Percentiles rank a stretch among this genome's conserved stretches.
Conservation (phyloP, 2,329 filamentous ascomycete genomes). For the Tolypocladium album region DNA sequence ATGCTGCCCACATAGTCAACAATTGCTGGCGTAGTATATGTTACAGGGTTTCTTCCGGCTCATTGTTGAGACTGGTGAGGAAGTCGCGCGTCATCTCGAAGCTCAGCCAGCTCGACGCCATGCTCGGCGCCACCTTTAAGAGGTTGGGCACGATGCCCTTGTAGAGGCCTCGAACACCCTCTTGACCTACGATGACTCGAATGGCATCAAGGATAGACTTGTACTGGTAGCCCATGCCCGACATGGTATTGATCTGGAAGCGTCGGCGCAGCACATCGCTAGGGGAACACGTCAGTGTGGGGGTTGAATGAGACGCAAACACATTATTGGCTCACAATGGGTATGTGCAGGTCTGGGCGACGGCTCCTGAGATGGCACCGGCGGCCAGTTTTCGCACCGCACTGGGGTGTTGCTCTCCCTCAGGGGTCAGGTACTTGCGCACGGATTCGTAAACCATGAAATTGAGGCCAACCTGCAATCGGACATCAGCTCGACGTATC, state of each 20-base stretch:
- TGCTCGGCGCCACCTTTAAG: slow-evolving; percentile 93
- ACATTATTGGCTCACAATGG: slow-evolving; percentile 61
- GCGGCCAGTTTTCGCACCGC: slow-evolving; percentile 74
- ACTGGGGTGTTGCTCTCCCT: slow-evolving; percentile 76
- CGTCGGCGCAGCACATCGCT: slow-evolving; percentile 86
- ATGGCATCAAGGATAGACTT: slow-evolving; percentile 78
- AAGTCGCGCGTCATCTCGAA: slow-evolving; percentile 92
- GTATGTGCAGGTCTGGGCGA: slow-evolving; percentile 96
- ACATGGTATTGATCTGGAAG: slow-evolving; percentile 99
- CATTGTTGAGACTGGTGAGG: slow-evolving; percentile 50
- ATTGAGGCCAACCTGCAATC: slow-evolving; percentile 74
- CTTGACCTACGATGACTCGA: slow-evolving; percentile 67
- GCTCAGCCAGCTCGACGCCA: slow-evolving; percentile 97
- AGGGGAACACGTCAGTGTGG: slow-evolving; percentile 8
- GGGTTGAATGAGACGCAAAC: fast-evolving
- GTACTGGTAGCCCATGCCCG: slow-evolving; percentile 94
- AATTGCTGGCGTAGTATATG: slow-evolving; percentile 4
- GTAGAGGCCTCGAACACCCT: slow-evolving; percentile 79
- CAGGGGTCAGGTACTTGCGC: slow-evolving; percentile 71
- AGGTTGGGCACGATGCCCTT: slow-evolving; percentile 94
- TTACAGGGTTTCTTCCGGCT: slow-evolving; percentile 16
- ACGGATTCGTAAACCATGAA: slow-evolving; percentile 97
- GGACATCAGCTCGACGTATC: slow-evolving; percentile 5
- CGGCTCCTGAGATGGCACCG: slow-evolving; percentile 87
- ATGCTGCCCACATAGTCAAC: background rate